Base-by-base conservation (phyloP, 2,329 filamentous ascomycete species). In the Cladosporium sp. region DNA sequence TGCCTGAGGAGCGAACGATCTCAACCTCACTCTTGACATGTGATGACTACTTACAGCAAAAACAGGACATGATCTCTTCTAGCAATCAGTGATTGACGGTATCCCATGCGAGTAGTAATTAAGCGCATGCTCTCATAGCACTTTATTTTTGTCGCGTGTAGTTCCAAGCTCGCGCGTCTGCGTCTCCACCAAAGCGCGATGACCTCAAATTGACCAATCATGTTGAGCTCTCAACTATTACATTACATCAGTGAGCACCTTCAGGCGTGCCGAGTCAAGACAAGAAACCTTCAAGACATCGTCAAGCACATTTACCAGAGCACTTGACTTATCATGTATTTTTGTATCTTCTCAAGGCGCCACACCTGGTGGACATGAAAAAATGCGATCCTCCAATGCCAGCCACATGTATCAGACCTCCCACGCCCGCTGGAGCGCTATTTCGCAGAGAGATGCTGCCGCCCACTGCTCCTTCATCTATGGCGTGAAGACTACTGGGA, bases 401-500 rank as follows among this genome's bases (percentile, higher is more conserved):
- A 32, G 3, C 24, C 57, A 59, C 38, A 59, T 59, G 57, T 64
- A 64, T 32, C 36, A 30, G 26, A 57, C 32, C 36, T 55, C 61
- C 11, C 61, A 64, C 24, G 36, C 61, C 15, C 61, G 61, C 51
- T 64, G 61, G 61, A 57, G 10, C 8, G 61, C 61, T n/a, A 12
- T 64, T 34, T 64, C 61, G 18, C 51, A 64, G 26, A 52, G 61
- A 6, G 63, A 47, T 7, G 30, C 63, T 15, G 61, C 61, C 18
- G 61, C 61, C 5, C 61, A 64, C 21, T 57, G 78, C 57, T 77
- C 74, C 34, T 87, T 87, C 74, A 79, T 87, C 68, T 87, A 87
- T 76, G 81, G 78, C 21, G 85, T 87, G n/a, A 79, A 80, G 63
- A 84, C 84, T 0, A 87, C 85, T 3, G 80, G 78, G 54, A 85